Evolutionary conservation across 352 stramenopile species (phyloP).

Genomic region (Pseudoperonospora humuli): DNA sequence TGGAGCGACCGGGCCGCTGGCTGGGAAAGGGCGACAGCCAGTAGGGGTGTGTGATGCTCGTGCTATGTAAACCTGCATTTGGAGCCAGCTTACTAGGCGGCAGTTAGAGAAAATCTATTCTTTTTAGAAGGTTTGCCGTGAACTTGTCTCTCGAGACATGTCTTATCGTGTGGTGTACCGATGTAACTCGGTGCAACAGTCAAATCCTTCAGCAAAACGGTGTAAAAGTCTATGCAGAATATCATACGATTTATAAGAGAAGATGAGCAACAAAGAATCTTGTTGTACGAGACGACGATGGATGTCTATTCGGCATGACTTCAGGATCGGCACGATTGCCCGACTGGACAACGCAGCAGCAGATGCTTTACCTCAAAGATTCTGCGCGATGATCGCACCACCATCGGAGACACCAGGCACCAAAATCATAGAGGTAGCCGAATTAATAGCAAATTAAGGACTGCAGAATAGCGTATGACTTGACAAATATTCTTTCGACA

Average conservation of each 20-base stretch:
- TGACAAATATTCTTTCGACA: too few species aligned
- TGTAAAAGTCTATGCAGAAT: too few species aligned
- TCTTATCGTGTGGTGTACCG: too few species aligned
- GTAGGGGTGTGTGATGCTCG: conserved; percentile 9
- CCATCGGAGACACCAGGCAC: not conserved
- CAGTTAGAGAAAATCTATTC: not conserved
- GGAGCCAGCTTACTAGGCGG: conserved; percentile 9
- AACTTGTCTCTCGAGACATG: too few species aligned
- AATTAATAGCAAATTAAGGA: not conserved
- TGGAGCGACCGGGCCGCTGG: not conserved
- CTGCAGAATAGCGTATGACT: too few species aligned
- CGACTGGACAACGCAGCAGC: conserved; percentile 2
- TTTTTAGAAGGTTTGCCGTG: not conserved
- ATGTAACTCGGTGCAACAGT: too few species aligned
- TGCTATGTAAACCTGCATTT: conserved; percentile 15
- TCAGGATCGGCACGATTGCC: conserved; percentile 9
- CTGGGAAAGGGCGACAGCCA: conserved; percentile 21
- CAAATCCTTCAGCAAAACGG: too few species aligned
- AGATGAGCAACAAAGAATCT: too few species aligned
- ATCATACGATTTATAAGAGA: too few species aligned
- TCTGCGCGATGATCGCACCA: not conserved
- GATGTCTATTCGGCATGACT: too few species aligned
- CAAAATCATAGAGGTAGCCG: conserved; percentile 1
- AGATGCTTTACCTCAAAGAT: conserved; percentile 1
- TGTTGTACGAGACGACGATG: too few species aligned